Percentiles rank a stretch among this genome's conserved stretches.
Evolutionary conservation across 139 green algal species (phyloP).

Genomic region (Volvox africanus): DNA sequence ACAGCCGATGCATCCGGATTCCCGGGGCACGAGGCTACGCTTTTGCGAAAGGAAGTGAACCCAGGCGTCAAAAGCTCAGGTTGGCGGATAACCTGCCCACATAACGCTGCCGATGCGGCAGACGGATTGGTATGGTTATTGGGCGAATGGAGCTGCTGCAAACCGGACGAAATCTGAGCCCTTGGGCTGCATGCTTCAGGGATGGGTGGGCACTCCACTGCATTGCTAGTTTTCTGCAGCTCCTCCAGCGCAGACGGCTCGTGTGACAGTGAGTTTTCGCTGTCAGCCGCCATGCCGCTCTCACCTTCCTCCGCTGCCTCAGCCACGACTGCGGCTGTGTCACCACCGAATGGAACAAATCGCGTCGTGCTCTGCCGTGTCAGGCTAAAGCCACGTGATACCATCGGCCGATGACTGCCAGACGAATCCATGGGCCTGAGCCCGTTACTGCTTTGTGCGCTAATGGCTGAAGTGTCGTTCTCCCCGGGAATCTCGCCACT

Average conservation of each 20-base stretch:
- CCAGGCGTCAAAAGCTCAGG: background rate
- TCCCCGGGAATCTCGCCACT: background rate
- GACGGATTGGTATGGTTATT: too few species aligned
- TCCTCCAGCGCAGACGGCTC: too few species aligned
- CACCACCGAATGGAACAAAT: conserved; percentile 27
- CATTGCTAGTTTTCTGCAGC: too few species aligned
- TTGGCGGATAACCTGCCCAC: background rate
- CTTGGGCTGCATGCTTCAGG: too few species aligned
- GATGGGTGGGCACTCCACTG: too few species aligned
- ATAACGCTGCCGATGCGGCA: too few species aligned
- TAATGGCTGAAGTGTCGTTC: background rate
- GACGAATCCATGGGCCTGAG: background rate
- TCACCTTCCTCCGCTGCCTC: background rate
- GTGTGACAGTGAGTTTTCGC: too few species aligned
- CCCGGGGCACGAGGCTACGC: background rate
- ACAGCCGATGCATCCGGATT: too few species aligned
- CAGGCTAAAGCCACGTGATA: background rate
- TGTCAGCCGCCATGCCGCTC: too few species aligned
- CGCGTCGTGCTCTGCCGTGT: background rate
- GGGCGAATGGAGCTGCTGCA: too few species aligned
- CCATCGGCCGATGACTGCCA: background rate
- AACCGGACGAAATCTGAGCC: too few species aligned
- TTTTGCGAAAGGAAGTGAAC: background rate
- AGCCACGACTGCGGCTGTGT: background rate
- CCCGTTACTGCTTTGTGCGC: too few species aligned